Base-by-base conservation (phyloP, 352 stramenopile species). In the Globisporangium abappressorium region DNA sequence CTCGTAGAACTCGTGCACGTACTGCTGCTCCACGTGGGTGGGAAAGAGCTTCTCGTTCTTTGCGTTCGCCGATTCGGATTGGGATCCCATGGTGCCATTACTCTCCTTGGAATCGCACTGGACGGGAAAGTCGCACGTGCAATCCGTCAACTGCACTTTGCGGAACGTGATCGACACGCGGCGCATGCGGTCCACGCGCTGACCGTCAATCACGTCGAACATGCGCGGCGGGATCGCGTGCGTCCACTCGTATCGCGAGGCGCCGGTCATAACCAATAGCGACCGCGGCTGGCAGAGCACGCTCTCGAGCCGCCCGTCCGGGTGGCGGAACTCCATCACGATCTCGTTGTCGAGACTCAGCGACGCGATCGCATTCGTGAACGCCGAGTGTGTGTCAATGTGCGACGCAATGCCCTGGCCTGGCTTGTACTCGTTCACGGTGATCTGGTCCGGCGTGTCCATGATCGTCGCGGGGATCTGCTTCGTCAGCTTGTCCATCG, bases 151-250 rank as follows among this genome's bases (percentile, higher is more conserved):
- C 62, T 84, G 86, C 14, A 97, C 76, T 62, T 94, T 93, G 43
- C 91, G 87, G 71, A 97, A 96, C 30, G 91, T 97, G 57, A 97
- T 84, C 12, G 86, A 96, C 18, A 97, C 69, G 70, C 87, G 82
- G 33, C 89, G 78, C 53, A 80, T 64, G 51, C 91, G 84, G 33
- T 73, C 74, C 5, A 93, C 77, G 18, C 91, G 76, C 30, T 80
- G 70, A 28, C 81, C 81, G 64, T 96, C 91, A 33, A 97, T 87
- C 14, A 95, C 81, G 75, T 97, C 91, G 66, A 94, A 96, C 12
- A 80, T 67, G 15, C 91, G 81, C 11, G 89, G 86, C 24, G 81
- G 77, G 49, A 97, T 97, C 61, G 82, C 88, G 69, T 97, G 91
- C 12, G 90, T 95, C 85, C 87, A 97, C 34, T 86, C 81, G 76